A percentile compares a stretch with the other conserved stretches of the same genome.
phyloP scores from a whole-genome alignment of 495 filamentous ascomycete species.

The Talaromyces wortmannii region DNA sequence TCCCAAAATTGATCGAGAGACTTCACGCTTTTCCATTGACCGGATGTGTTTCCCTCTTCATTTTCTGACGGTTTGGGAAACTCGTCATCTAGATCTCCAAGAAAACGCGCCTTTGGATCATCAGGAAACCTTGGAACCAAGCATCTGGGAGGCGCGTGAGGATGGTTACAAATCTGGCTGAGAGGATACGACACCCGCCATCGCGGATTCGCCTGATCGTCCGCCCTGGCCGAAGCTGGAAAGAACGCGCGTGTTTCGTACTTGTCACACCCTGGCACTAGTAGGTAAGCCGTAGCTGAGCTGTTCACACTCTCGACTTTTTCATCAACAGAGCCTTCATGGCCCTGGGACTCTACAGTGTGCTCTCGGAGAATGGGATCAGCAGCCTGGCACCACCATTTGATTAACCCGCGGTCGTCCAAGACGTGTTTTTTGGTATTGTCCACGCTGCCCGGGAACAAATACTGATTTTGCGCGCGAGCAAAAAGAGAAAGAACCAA shows the following conservation, averaged over 20 bases:
- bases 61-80: constrained; percentile 34
- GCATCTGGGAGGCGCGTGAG: constrained; percentile 67
- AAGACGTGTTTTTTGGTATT: constrained; percentile 87
- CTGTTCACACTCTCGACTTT: constrained; percentile 26
- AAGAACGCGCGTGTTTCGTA: constrained; percentile 64
- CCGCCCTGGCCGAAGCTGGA: constrained; percentile 34
- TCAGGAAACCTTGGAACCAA: constrained; percentile 90
- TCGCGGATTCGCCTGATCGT: constrained; percentile 34
- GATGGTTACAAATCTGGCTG: constrained; percentile 46
- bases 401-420: constrained; percentile 79
- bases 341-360: constrained; percentile 28
- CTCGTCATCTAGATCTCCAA: constrained; percentile 83
- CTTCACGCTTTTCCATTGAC: constrained; percentile 74
- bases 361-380: constrained; percentile 60
- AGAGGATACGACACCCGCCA: constrained; percentile 58
- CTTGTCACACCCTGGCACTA: constrained; percentile 78
- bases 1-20: constrained; percentile 95
- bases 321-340: constrained; percentile 32
- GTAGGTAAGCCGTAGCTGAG: constrained; percentile 62
- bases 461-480: constrained; percentile 84
- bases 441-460: constrained; percentile 86
- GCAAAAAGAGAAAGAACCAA: constrained; percentile 89
- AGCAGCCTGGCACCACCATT: constrained; percentile 89
- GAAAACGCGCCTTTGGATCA: constrained; percentile 89
- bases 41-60: constrained; percentile 25